These are phyloP conservation scores for Bisporella sp. DNA, from an alignment of 2,329 filamentous ascomycete species.

Conservation along the genomic window DNA sequence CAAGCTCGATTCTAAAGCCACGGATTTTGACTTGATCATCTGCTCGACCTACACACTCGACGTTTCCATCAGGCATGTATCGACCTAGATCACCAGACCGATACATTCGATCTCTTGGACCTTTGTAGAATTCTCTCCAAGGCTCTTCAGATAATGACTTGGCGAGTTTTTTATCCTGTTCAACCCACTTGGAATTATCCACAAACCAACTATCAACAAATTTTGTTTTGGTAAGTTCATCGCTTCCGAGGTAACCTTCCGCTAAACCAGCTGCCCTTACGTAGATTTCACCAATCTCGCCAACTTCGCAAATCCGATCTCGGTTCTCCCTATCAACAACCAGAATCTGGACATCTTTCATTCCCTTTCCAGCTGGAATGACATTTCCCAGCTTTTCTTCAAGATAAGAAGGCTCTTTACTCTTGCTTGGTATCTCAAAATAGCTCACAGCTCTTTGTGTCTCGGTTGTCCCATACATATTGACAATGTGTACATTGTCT, in stretches of 20 bases:
- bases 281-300: conserved; percentile 79
- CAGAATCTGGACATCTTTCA: conserved; percentile 82
- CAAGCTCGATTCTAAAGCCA: conserved; percentile 90
- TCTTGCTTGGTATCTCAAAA: conserved; percentile 65
- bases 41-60: conserved; percentile 71
- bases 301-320: conserved; percentile 65
- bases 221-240: conserved; percentile 24
- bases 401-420: conserved; percentile 55
- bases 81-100: conserved; percentile 79
- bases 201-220: conserved; percentile 29
- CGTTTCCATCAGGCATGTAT: conserved; percentile 61
- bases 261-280: conserved; percentile 78
- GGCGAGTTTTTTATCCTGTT: conserved; percentile 50
- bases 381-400: conserved; percentile 63
- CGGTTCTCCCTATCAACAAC: conserved; percentile 66
- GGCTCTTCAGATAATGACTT: conserved; percentile 54
- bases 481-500: conserved; percentile 67
- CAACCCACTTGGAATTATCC: conserved; percentile 26
- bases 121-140: conserved; percentile 74
- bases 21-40: conserved; percentile 94
- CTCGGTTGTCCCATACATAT: conserved; percentile 87
- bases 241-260: conserved; percentile 58
- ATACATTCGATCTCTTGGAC: conserved; percentile 81
- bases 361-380: conserved; percentile 78
- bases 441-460: conserved; percentile 76